These are phyloP conservation scores for Vanderwaltozyma verrucispora DNA, from an alignment of 805 yeast genomes.

Conservation along the genomic window DNA sequence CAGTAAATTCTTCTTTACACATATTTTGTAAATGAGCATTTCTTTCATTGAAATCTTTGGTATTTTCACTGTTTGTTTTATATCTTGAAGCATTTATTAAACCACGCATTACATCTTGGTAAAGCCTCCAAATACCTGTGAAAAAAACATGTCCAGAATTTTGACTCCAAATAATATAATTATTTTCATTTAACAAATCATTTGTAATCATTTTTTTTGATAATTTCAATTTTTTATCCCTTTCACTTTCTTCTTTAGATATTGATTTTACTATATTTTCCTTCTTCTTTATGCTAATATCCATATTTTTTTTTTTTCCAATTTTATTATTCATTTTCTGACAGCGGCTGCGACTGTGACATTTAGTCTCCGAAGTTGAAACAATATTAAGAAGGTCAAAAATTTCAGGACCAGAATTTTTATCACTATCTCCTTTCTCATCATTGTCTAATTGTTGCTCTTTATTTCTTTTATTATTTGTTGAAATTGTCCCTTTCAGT, in stretches of 20 bases:
- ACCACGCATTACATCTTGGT: constrained; percentile 28
- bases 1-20: constrained; percentile 1
- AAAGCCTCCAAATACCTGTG: constrained; percentile 75
- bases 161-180: constrained; percentile 81
- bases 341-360: too few species aligned
- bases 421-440: background rate
- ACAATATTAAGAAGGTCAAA: too few species aligned
- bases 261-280: background rate
- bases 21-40: background rate
- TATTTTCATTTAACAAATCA: constrained; percentile 31
- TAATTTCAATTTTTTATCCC: background rate
- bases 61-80: too few species aligned
- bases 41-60: too few species aligned
- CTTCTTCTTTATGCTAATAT: background rate
- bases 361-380: background rate
- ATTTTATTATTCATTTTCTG: too few species aligned
- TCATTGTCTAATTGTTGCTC: background rate
- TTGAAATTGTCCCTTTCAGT: background rate
- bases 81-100: constrained; percentile 8
- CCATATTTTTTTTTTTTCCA: background rate
- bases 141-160: constrained; percentile 77
- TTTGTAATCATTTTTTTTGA: constrained; percentile 2
- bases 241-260: background rate
- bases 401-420: too few species aligned
- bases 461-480: background rate